A percentile compares a stretch with the other conserved stretches of the same genome.
These are phyloP conservation scores for Litsea cubeba DNA, from an alignment of 164 flowering plant species.

Conservation along the genomic window DNA sequence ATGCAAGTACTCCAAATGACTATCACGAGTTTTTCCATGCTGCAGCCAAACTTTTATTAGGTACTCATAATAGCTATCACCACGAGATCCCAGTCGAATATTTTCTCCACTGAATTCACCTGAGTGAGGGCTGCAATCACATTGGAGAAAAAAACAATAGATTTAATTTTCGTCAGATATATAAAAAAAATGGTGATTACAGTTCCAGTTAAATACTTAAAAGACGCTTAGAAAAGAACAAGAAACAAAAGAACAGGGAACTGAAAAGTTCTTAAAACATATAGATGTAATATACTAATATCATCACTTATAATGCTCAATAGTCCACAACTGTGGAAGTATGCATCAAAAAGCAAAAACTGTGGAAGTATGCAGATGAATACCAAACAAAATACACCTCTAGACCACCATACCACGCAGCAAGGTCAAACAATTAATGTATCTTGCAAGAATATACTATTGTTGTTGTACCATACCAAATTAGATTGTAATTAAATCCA, in stretches of 20 bases:
- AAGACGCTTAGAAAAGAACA: neutral
- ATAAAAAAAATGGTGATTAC: neutral
- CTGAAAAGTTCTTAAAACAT: neutral
- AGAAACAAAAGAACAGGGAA: neutral
- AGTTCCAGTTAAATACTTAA: neutral
- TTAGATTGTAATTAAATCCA: too few species aligned
- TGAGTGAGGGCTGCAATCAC: constrained; percentile 62
- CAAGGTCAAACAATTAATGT: too few species aligned
- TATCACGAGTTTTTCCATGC: constrained; percentile 35
- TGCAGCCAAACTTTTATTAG: constrained; percentile 97
- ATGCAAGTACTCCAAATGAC: constrained; percentile 55
- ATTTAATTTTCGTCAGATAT: neutral
- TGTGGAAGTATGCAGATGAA: too few species aligned
- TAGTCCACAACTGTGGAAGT: too few species aligned
- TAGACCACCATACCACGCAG: too few species aligned
- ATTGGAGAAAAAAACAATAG: neutral
- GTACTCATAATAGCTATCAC: constrained; percentile 98
- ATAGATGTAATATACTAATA: neutral
- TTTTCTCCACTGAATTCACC: constrained; percentile 90
- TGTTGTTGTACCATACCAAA: too few species aligned
- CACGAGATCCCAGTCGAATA: constrained; percentile 95
- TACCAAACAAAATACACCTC: too few species aligned
- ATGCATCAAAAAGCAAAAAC: too few species aligned
- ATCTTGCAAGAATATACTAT: too few species aligned
- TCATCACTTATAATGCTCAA: neutral